Conservation (phyloP, 192 early-diverging fungal genomes). For the Oehlia diaphana region DNA sequence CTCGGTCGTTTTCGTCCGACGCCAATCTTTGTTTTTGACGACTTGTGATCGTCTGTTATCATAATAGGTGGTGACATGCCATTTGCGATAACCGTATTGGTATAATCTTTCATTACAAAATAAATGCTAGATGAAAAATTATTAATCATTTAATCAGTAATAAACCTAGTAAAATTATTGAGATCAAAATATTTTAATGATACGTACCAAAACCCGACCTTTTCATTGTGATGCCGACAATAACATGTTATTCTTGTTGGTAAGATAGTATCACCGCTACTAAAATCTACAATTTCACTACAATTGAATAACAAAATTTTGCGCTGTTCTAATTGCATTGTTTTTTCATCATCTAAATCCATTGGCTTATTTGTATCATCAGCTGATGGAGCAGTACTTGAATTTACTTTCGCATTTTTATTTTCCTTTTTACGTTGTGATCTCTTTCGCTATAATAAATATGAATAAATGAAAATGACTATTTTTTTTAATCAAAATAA, state of each 20-base stretch:
- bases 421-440: slow-evolving; percentile 63
- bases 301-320: slow-evolving; percentile 90
- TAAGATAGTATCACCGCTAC: slow-evolving; percentile 82
- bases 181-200: no score
- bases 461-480: not conserved
- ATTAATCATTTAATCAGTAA: slow-evolving; percentile 4
- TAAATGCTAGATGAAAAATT: slow-evolving; percentile 54
- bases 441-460: slow-evolving; percentile 51
- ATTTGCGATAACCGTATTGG: slow-evolving; percentile 65
- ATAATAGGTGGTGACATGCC: slow-evolving; percentile 90
- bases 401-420: slow-evolving; percentile 40
- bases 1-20: slow-evolving; percentile 6
- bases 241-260: slow-evolving; percentile 96
- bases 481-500: not conserved
- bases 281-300: slow-evolving; percentile 82
- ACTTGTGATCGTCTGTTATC: slow-evolving; percentile 99
- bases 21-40: slow-evolving; percentile 54
- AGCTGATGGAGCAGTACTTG: slow-evolving; percentile 16
- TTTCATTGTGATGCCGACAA: slow-evolving; percentile 93
- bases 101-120: slow-evolving; percentile 72
- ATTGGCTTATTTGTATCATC: slow-evolving; percentile 21
- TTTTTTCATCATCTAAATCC: slow-evolving; percentile 56
- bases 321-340: slow-evolving; percentile 70
- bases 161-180: not conserved
- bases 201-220: slow-evolving; percentile 79